phyloP scores from a whole-genome alignment of 768 basidiomycete species.

The Candolleomyces aberdarensis region DNA sequence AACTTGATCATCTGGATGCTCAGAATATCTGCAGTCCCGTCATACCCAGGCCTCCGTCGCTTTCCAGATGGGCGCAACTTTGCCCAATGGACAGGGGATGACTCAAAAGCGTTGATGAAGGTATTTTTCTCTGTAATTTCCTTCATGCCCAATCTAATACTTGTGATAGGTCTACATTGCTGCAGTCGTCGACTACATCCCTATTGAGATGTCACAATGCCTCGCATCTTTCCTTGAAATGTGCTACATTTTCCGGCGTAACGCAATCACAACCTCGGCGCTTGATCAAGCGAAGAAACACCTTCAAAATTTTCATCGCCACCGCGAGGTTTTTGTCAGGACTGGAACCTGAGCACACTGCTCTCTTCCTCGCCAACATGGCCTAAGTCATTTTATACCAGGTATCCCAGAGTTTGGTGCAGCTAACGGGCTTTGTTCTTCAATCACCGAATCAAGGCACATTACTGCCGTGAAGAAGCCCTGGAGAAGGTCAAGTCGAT shows the following conservation, averaged over 20 bases:
- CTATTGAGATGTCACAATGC: conserved; percentile 21
- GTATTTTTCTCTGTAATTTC: conserved; percentile 8
- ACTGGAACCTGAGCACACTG: conserved; percentile 9
- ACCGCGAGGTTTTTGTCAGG: conserved; percentile 25
- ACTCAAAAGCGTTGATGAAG: conserved; percentile 34
- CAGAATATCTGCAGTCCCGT: conserved; percentile 19
- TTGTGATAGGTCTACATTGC: conserved; percentile 20
- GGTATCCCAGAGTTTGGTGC: conserved; percentile 19
- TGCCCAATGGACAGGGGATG: conserved; percentile 28
- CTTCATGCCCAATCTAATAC: no score
- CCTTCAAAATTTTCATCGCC: not conserved
- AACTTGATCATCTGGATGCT: not conserved
- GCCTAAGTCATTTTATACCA: conserved; percentile 15
- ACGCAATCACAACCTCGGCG: conserved; percentile 14
- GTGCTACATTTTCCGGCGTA: conserved; percentile 22
- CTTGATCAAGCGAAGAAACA: conserved; percentile 3
- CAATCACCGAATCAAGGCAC: conserved; percentile 30
- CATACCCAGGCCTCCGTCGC: conserved; percentile 19
- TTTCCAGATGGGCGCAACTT: conserved; percentile 22
- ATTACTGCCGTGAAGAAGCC: conserved; percentile 34
- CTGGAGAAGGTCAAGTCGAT: conserved; percentile 27
- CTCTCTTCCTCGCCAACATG: conserved; percentile 22
- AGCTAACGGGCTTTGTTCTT: conserved; percentile 27
- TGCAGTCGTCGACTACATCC: conserved; percentile 25
- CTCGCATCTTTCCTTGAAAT: conserved; percentile 23